Evolutionary conservation across 495 filamentous ascomycete species (phyloP).

Genomic region (Penicillium roqueforti): DNA sequence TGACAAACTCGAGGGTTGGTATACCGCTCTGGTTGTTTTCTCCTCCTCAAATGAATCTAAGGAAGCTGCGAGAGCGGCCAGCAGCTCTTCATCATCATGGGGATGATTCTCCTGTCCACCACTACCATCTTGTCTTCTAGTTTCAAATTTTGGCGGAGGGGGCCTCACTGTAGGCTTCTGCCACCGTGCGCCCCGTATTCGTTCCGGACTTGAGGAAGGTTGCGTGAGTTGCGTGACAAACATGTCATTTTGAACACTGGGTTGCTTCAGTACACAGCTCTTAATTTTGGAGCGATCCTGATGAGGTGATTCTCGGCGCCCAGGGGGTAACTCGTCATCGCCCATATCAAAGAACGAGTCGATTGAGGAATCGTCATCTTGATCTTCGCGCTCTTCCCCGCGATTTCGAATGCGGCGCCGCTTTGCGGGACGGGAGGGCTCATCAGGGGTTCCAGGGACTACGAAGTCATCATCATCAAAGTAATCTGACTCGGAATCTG

Average conservation of each 20-base stretch:
- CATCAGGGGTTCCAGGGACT: conserved; percentile 20
- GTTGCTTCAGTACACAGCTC: conserved; percentile 44
- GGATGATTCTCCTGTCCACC: conserved; percentile 7
- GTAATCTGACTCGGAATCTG: conserved; percentile 24
- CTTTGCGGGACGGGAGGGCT: conserved; percentile 31
- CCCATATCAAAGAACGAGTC: conserved; percentile 28
- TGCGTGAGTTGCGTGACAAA: conserved; percentile 53
- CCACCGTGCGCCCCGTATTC: conserved; percentile 52
- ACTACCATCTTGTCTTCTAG: neutral
- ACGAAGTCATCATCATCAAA: conserved; percentile 35
- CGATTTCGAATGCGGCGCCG: conserved; percentile 29
- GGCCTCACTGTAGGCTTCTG: conserved; percentile 37
- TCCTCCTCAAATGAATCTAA: conserved; percentile 42
- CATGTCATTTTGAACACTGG: conserved; percentile 43
- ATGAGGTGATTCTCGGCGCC: conserved; percentile 10
- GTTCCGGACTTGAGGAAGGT: conserved; percentile 47
- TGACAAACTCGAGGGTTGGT: neutral
- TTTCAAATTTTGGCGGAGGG: conserved; percentile 7
- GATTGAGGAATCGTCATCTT: conserved; percentile 16
- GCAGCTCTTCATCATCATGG: conserved; percentile 35
- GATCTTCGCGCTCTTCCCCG: conserved; percentile 3
- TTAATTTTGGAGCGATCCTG: conserved; percentile 37
- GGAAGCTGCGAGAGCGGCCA: conserved; percentile 40
- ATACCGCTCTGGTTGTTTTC: conserved; percentile 10
- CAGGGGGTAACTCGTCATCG: conserved; percentile 17